Conservation (phyloP, 176 grass and related monocot genomes). For the Avena atlantica region DNA sequence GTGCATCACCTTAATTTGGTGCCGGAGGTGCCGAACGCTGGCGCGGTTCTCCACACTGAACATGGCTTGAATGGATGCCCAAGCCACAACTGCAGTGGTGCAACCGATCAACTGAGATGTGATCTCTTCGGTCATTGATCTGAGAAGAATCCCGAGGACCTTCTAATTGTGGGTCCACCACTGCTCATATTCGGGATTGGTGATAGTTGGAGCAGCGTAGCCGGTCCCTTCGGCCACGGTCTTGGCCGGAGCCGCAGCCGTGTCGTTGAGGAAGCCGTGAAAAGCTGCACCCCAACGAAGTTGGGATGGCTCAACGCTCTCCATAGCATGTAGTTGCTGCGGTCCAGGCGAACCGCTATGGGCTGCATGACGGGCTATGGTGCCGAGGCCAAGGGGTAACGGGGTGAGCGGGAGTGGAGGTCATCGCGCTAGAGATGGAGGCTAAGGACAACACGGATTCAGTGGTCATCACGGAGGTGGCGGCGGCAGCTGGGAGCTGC, state of each 20-base stretch:
- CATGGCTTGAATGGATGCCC: neutral
- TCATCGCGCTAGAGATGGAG: no score
- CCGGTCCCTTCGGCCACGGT: neutral
- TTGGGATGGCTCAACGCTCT: neutral
- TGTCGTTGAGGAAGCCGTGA: neutral
- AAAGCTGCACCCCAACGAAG: neutral
- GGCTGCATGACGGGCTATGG: neutral
- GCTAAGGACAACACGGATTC: no score
- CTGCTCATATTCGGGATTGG: neutral
- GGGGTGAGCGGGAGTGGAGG: neutral
- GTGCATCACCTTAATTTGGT: no score
- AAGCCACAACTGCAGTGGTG: neutral
- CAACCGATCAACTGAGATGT: neutral
- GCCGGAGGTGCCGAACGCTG: no score
- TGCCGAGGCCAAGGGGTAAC: neutral
- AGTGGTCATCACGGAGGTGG: no score
- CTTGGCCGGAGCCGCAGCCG: neutral
- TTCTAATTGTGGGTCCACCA: neutral
- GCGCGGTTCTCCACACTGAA: neutral
- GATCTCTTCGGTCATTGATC: neutral
- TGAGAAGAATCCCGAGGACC: neutral
- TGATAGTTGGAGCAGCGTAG: neutral
- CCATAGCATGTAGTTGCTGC: neutral
- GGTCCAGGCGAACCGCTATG: neutral
- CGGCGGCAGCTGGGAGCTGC: no score